Percentiles rank a stretch among this genome's conserved stretches.
Evolutionary conservation across 768 basidiomycete genomes (phyloP).

Genomic region (Chalciporus chontae): DNA sequence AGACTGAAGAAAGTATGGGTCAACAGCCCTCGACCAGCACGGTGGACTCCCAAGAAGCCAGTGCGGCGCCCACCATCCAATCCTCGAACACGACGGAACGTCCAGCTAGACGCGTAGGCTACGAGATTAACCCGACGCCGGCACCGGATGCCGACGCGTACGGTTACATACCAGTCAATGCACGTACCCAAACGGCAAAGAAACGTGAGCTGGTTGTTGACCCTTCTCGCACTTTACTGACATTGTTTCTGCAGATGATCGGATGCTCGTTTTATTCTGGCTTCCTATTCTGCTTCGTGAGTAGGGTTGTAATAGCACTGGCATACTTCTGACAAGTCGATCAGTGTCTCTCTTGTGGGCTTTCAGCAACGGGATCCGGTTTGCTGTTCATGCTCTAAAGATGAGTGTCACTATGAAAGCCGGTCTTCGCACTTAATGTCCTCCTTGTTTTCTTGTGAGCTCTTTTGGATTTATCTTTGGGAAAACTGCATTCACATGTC

Average conservation of each 20-base stretch:
- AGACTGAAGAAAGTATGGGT: slow-evolving; percentile 20
- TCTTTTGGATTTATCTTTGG: neutral
- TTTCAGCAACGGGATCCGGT: slow-evolving; percentile 50
- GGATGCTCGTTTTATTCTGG: slow-evolving; percentile 85
- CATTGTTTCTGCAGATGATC: slow-evolving; percentile 54
- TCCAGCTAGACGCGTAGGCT: slow-evolving; percentile 43
- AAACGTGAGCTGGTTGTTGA: slow-evolving; percentile 50
- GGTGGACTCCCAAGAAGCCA: slow-evolving; percentile 2
- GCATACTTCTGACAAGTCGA: slow-evolving; percentile 5
- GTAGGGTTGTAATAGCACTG: slow-evolving; percentile 29
- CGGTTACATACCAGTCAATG: slow-evolving; percentile 54
- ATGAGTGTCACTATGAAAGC: slow-evolving; percentile 45
- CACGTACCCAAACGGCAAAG: slow-evolving; percentile 44
- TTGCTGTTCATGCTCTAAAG: slow-evolving; percentile 48
- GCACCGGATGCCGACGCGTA: slow-evolving; percentile 69
- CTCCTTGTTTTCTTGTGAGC: slow-evolving; percentile 3
- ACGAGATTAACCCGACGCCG: slow-evolving; percentile 45
- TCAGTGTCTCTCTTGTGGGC: slow-evolving; percentile 63
- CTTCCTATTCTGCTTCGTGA: slow-evolving; percentile 76
- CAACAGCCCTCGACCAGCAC: slow-evolving; percentile 3
- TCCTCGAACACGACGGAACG: slow-evolving; percentile 29
- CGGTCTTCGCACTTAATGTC: slow-evolving; percentile 33
- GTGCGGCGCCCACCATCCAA: slow-evolving; percentile 18
- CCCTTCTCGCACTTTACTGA: neutral
- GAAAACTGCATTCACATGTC: neutral